phyloP scores from a whole-genome alignment of 176 grass and related monocot genomes.

The Cenchrus purpureus region DNA sequence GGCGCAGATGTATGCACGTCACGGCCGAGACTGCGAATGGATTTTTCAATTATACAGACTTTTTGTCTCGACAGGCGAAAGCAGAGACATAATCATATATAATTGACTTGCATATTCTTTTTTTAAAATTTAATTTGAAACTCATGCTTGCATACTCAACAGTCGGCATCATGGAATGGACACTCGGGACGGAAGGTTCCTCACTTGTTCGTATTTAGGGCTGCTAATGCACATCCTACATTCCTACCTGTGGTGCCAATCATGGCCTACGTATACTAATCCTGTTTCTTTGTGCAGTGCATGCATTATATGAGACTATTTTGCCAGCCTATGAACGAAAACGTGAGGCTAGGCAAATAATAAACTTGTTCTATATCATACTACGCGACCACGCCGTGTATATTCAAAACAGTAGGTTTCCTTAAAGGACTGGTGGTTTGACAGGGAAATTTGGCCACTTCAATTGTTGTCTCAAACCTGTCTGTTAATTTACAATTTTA shows the following conservation, averaged over 20 bases:
- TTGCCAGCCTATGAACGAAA: background rate
- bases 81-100: background rate
- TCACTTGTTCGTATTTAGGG: background rate
- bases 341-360: background rate
- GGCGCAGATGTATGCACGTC: background rate
- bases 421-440: background rate
- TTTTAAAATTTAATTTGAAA: too few relatives aligned
- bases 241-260: background rate
- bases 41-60: background rate
- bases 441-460: background rate
- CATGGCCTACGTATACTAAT: background rate
- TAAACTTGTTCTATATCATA: background rate
- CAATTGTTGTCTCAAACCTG: background rate
- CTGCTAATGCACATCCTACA: conserved; percentile 4
- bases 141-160: background rate
- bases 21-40: background rate
- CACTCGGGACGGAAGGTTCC: conserved; percentile 50
- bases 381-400: too few relatives aligned
- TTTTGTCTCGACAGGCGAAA: conserved; percentile 28
- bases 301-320: background rate
- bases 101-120: background rate
- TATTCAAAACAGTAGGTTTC: conserved; percentile 40
- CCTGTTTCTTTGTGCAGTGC: background rate
- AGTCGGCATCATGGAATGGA: conserved; percentile 10
- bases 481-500: background rate